Percentiles rank a stretch among this genome's conserved stretches.
Conservation (phyloP, 2,329 filamentous ascomycete genomes). For the Rhytidhysteron rufulum region DNA sequence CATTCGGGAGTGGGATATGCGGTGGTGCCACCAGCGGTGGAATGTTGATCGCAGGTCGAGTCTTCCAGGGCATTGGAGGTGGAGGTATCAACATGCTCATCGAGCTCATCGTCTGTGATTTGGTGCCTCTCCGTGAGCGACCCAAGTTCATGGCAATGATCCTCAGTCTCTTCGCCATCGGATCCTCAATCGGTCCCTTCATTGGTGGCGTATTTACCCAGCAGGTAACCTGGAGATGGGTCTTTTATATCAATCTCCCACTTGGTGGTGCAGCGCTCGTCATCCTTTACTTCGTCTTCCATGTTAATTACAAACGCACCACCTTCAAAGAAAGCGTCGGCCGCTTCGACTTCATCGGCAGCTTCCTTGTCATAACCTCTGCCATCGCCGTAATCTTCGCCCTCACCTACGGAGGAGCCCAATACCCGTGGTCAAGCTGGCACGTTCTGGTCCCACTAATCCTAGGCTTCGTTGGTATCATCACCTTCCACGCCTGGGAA, state of each 20-base stretch:
- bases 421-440: conserved; percentile 38
- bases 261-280: conserved; percentile 11
- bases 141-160: conserved; percentile 26
- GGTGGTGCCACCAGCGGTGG: conserved; percentile 41
- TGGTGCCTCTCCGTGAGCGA: conserved; percentile 42
- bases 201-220: conserved; percentile 9
- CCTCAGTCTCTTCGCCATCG: conserved; percentile 4
- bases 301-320: conserved; percentile 30
- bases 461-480: conserved; percentile 37
- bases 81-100: conserved; percentile 40
- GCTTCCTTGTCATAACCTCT: conserved; percentile 34
- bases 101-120: conserved; percentile 44
- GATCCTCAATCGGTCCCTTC: conserved; percentile 5
- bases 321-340: not conserved
- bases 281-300: conserved; percentile 20
- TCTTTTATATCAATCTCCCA: conserved; percentile 31
- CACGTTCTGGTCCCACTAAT: conserved; percentile 41
- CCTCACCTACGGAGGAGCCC: conserved; percentile 40
- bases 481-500: conserved; percentile 34
- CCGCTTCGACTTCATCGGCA: conserved; percentile 38
- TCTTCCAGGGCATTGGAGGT: conserved; percentile 48
- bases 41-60: conserved; percentile 50
- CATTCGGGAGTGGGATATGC: conserved; percentile 47
- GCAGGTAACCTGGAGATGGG: conserved; percentile 36
- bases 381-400: conserved; percentile 36